Percentiles rank a stretch among this genome's conserved stretches.
These are phyloP conservation scores for Auricularia sp. DNA, from an alignment of 768 basidiomycete genomes.

Conservation along the genomic window DNA sequence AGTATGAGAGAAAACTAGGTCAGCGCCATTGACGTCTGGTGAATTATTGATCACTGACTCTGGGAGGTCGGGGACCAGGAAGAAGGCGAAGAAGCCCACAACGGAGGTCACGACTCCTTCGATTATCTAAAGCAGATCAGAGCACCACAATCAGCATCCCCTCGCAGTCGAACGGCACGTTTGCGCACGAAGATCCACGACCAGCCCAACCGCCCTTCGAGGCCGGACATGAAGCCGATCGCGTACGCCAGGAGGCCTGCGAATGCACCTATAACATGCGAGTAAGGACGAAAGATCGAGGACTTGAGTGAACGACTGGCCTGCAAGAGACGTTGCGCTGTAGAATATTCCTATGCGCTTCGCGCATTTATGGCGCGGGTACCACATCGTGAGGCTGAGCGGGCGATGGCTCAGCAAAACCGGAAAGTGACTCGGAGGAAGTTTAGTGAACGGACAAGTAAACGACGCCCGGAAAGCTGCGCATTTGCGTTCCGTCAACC, in stretches of 20 bases:
- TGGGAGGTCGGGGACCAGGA: background rate
- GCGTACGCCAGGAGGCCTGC: slow-evolving; percentile 49
- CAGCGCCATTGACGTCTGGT: slow-evolving; percentile 33
- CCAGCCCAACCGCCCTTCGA: slow-evolving; percentile 42
- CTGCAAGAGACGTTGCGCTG: slow-evolving; percentile 53
- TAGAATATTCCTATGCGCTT: slow-evolving; percentile 55
- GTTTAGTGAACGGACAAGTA: slow-evolving; percentile 46
- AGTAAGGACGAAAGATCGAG: no score
- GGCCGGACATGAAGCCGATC: slow-evolving; percentile 43
- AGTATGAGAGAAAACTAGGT: no score
- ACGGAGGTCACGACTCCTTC: slow-evolving; percentile 55
- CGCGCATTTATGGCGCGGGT: slow-evolving; percentile 52
- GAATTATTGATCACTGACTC: background rate
- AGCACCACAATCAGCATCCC: no score
- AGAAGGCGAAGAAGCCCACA: slow-evolving; percentile 41
- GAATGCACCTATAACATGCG: slow-evolving; percentile 28
- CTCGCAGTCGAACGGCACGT: no score
- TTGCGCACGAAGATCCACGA: slow-evolving; percentile 52
- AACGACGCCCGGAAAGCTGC: slow-evolving; percentile 52
- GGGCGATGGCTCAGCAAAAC: background rate
- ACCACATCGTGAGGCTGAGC: slow-evolving; percentile 54
- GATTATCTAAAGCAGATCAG: slow-evolving; percentile 33
- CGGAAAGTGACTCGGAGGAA: background rate
- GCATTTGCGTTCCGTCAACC: background rate
- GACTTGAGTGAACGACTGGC: slow-evolving; percentile 11